Base-by-base conservation (phyloP, 345 rosid species). In the Eucalyptus regnans region DNA sequence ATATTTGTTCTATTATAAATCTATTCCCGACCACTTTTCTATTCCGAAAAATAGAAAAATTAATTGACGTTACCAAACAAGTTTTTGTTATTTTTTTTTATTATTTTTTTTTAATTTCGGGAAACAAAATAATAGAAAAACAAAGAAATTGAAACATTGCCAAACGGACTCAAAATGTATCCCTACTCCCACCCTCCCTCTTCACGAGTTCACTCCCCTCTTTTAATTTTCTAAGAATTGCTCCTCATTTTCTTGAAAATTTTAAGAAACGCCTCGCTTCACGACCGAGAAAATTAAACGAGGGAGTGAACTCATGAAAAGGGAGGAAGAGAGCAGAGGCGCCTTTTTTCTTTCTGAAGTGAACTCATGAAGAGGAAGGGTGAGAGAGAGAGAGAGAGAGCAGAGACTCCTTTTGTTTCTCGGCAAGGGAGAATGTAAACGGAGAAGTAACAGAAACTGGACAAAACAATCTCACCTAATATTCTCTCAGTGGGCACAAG, bases 351-450 rank as follows among this genome's bases (percentile, higher is more conserved):
- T 7, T 52, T 0, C 1, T 52, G 11, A 0, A 58, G 64, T 2
- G 64, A 58, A 58, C 14, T 25, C 12, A 25, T 58, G 0, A 58
- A 25, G 0, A 9, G 0, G 64, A 14, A 25, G n/a, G 0, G 54
- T 51, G 25, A 20, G 60, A 22, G 60, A 0, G 64, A 23, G 62
- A 23, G 13, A 0, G n/a, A 37, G 4, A 37, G 4, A 25, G n/a
- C 13, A 25, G 1, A 58, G 0, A 25, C 64, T 23, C 64, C 6
- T 0, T 58, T 25, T 58, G 13, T 60, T 58, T 58, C 64, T 58
- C 56, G 4, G 64, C 13, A 58, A 23, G 0, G 62, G 12, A 25
- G 62, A 56, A 12, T 0, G 13, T 0, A 23, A 56, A 23, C 0
- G 62, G n/a, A 58, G n/a, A 58, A 60, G 66, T 60, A 60, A 60